A percentile compares a stretch with the other conserved stretches of the same genome.
phyloP scores from a whole-genome alignment of 192 early-diverging fungal genomes.

The Borealophlyctis nickersoniae region DNA sequence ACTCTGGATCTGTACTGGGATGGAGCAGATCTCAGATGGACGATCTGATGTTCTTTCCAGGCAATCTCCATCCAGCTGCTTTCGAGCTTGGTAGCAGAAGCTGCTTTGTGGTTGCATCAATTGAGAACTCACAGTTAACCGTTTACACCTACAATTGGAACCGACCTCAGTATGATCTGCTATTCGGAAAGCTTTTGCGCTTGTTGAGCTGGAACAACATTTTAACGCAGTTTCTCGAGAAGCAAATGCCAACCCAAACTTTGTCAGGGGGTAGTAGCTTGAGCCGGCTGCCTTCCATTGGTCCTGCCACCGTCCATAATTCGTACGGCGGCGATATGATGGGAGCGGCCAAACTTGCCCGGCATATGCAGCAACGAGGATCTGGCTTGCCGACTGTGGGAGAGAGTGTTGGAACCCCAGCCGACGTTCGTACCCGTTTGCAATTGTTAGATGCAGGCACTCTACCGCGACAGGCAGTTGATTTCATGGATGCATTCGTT shows the following conservation, averaged over 20 bases:
- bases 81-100: constrained; percentile 28
- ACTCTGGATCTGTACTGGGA: neutral
- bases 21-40: constrained; percentile 23
- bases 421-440: too few species aligned
- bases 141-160: constrained; percentile 44
- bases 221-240: constrained; percentile 40
- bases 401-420: neutral
- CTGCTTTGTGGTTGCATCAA: constrained; percentile 38
- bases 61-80: constrained; percentile 22
- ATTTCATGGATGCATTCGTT: constrained; percentile 45
- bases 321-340: neutral
- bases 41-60: constrained; percentile 30
- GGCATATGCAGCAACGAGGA: neutral
- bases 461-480: constrained; percentile 45
- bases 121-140: constrained; percentile 28
- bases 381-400: too few species aligned
- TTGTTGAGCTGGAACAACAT: constrained; percentile 52
- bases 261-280: too few species aligned
- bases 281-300: too few species aligned
- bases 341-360: neutral
- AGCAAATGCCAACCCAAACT: constrained; percentile 3
- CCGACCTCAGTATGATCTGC: constrained; percentile 20
- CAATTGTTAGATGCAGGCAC: constrained; percentile 28
- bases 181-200: constrained; percentile 39
- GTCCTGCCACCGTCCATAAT: too few species aligned